Base-by-base conservation (phyloP, 1,284 basidiomycete genomes). In the Kwoniella shivajii region DNA sequence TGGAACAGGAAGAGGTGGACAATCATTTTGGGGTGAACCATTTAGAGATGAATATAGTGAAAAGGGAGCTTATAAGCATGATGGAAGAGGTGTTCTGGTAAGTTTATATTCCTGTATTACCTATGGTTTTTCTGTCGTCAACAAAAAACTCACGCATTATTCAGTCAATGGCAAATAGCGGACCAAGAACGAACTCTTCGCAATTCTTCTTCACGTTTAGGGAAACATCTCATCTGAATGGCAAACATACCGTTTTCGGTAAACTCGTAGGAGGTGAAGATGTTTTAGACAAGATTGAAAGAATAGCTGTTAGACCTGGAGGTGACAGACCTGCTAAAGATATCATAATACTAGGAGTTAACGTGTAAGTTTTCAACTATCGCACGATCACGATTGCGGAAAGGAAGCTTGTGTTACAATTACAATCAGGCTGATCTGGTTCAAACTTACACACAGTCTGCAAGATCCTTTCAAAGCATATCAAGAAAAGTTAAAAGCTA, bases 231-330 rank as follows among this genome's bases (percentile, higher is more conserved):
- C 85, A 96, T 74, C 83, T 97, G 11, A 71, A 79, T 56, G 71
- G 70, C 51, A 79, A 79, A 60, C 77, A 96, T 72, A 96, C 94
- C 0, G 94, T 98, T 1, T 99, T 99, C 72, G 95, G 96, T 2
- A 92, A 96, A 67, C 82, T 97, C 5, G 92, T 98, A 0, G 94
- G 94, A 22, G 94, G 94, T 3, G 91, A 95, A 71, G 89, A 93
- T 37, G 88, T 95, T 1, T 80, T 99, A 4, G 84, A 90, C 66
- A 84, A 86, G 9, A 79, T 99, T 34, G 96, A 99, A 75, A 84
- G 84, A 30, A 77, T 93, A 0, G 86, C 90, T 0, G 81, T 87
- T 20, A 89, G 93, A 71, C 84, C 87, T 30, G 89, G 88, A 3
- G 90, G 89, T 0, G 93, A 98, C 62, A 83, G 88, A 54, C 95